A percentile compares a stretch with the other conserved stretches of the same genome.
Evolutionary conservation across 2,329 filamentous ascomycete species (phyloP).

Genomic region (Colletotrichum sp.): DNA sequence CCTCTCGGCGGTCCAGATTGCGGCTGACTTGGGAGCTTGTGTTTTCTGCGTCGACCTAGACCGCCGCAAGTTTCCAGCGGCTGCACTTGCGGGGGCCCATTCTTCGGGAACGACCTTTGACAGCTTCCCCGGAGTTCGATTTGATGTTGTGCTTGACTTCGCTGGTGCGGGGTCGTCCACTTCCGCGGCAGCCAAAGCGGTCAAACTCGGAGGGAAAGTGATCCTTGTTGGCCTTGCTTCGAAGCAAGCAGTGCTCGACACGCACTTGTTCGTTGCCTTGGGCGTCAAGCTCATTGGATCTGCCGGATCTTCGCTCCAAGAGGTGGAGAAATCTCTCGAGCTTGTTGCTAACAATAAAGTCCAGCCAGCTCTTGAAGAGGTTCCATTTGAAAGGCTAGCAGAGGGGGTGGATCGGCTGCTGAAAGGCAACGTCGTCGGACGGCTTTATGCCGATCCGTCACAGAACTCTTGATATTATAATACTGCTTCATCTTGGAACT

Average conservation of each 20-base stretch:
- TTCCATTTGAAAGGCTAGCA: not conserved
- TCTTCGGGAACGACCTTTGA: not conserved
- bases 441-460: not conserved
- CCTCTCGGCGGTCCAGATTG: not conserved
- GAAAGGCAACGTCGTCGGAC: not conserved
- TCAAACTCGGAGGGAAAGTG: not conserved
- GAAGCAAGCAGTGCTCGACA: not conserved
- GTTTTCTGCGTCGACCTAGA: conserved; percentile 9
- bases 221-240: not conserved
- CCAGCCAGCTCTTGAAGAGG: not conserved
- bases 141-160: conserved; percentile 18
- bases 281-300: not conserved
- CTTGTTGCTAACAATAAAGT: not conserved
- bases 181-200: not conserved
- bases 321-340: not conserved
- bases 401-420: not conserved
- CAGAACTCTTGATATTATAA: not conserved
- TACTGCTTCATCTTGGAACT: not conserved
- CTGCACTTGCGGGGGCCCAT: not conserved
- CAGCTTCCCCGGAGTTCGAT: not conserved
- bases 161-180: not conserved
- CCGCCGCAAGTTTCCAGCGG: not conserved
- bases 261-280: not conserved
- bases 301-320: not conserved
- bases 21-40: not conserved